These are phyloP conservation scores for Candida boleticola DNA, from an alignment of 805 yeast species.

Conservation along the genomic window DNA sequence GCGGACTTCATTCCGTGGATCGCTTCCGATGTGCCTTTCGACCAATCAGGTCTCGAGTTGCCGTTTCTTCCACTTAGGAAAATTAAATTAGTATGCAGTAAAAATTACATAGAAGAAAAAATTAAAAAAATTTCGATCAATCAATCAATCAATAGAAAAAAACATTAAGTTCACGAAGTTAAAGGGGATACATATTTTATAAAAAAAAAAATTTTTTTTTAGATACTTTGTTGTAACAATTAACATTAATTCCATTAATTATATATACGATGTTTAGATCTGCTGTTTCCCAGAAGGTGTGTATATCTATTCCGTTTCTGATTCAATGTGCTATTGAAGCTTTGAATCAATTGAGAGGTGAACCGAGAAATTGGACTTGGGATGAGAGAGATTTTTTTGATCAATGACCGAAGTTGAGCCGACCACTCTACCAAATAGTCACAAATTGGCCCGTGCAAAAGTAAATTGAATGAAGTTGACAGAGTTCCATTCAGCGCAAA, in stretches of 20 bases:
- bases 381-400: too few relatives aligned
- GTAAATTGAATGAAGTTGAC: too few relatives aligned
- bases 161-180: not conserved
- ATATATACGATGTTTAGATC: conserved; percentile 18
- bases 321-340: too few relatives aligned
- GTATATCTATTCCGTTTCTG: conserved; percentile 7
- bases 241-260: not conserved
- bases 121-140: not conserved
- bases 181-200: not conserved
- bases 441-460: not conserved
- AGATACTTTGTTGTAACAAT: too few relatives aligned
- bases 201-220: too few relatives aligned
- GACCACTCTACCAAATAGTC: conserved; percentile 1
- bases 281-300: conserved; percentile 20
- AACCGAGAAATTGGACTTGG: too few relatives aligned
- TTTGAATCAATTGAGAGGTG: too few relatives aligned
- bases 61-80: not conserved
- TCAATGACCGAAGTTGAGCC: too few relatives aligned
- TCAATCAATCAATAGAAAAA: conserved; percentile 2
- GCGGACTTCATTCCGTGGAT: conserved; percentile 5
- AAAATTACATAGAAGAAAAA: not conserved
- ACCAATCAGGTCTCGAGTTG: conserved; percentile 3
- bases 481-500: too few relatives aligned
- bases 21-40: conserved; percentile 4
- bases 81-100: not conserved